Evolutionary conservation across 257 asterid species (phyloP).

Genomic region (Solanum neorickii): DNA sequence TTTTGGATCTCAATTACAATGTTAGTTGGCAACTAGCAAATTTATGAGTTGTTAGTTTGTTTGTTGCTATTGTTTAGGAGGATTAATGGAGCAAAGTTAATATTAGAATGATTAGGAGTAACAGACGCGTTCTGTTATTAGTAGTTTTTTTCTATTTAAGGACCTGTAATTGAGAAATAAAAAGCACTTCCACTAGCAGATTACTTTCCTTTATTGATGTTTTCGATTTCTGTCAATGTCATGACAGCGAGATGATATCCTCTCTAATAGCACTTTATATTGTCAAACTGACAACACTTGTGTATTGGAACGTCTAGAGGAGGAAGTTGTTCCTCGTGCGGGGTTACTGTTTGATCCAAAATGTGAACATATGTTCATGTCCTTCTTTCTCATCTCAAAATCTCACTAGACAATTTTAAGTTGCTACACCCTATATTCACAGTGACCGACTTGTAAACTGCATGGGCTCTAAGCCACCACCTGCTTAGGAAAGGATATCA

Average conservation of each 20-base stretch:
- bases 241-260: neutral
- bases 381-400: neutral
- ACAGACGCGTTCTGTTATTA: neutral
- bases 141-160: no score
- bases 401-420: neutral
- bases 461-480: neutral
- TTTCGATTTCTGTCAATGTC: neutral
- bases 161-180: neutral
- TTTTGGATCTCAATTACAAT: no score
- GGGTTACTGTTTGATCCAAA: neutral
- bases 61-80: neutral
- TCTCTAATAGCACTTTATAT: neutral
- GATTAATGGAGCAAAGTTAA: neutral
- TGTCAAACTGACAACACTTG: fast-evolving
- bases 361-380: neutral
- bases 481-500: no score
- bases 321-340: no score
- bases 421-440: no score
- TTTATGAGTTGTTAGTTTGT: neutral
- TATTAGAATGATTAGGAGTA: neutral
- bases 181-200: neutral
- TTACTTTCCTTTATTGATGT: neutral
- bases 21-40: no score
- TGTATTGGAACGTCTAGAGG: no score
- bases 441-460: no score